Percentiles rank a stretch among this genome's conserved stretches.
phyloP scores from a whole-genome alignment of 495 filamentous ascomycete species.

The Penicillium egyptiacum region DNA sequence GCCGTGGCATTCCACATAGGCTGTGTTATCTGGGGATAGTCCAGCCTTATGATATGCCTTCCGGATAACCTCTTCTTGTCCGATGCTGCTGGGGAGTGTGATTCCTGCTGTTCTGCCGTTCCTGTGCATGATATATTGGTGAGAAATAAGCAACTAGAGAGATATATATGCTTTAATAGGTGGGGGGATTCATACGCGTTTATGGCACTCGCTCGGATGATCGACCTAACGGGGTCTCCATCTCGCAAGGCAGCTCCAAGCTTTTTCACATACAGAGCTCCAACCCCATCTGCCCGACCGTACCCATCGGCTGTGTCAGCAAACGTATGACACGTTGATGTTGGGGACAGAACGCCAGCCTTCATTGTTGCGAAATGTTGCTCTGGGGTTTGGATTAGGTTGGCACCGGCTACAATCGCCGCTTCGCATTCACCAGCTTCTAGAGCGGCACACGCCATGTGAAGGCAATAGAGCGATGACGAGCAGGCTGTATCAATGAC shows the following conservation, averaged over 20 bases:
- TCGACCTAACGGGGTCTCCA: neutral
- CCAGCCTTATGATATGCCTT: too few relatives aligned
- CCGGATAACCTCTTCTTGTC: too few relatives aligned
- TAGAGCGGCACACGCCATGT: constrained; percentile 6
- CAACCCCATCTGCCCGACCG: neutral
- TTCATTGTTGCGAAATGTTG: neutral
- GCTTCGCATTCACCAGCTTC: constrained; percentile 1
- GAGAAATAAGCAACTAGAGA: too few relatives aligned
- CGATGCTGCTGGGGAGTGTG: too few relatives aligned
- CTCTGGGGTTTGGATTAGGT: neutral
- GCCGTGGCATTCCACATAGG: too few relatives aligned
- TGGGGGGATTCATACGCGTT: neutral
- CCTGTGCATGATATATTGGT: too few relatives aligned
- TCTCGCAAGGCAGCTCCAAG: neutral
- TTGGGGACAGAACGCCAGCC: neutral
- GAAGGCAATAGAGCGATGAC: constrained; percentile 3
- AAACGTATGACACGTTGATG: neutral
- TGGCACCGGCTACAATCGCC: constrained; percentile 3
- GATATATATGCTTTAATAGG: too few relatives aligned
- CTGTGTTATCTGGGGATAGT: too few relatives aligned
- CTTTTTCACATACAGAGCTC: neutral
- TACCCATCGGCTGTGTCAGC: neutral
- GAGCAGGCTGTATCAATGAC: constrained; percentile 10
- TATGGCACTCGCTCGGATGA: neutral
- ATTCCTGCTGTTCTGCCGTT: too few relatives aligned